Evolutionary conservation across 1,284 basidiomycete genomes (phyloP), one percentile per base, ranked within the genome.

Genomic region (Vanrija pseudolonga): DNA sequence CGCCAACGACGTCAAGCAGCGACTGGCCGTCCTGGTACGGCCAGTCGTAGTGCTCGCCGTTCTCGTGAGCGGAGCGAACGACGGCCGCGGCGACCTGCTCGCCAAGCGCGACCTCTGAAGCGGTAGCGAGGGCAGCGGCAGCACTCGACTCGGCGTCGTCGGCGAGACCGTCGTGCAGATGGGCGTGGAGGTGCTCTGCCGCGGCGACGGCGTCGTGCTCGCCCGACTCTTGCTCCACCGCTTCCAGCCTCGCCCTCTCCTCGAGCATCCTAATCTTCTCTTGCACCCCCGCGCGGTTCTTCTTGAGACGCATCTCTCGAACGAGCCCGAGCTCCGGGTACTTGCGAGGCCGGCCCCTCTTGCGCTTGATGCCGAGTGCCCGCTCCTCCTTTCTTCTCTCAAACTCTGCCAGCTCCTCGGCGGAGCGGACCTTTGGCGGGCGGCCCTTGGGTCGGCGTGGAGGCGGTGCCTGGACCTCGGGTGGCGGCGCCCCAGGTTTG

Each of bases 231-330:
- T n/a, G 32, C 32, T 32, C 41, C 14, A 41, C 51, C 6, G 41
- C 46, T n/a, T 28, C 20, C 18, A 40, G 37, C 15, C 47, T 43
- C 3, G 53, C 44, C 12, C 56, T 49, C 24, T 62, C 60, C 41
- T 64, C 59, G 20, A 64, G 47, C 36, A 57, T 22, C 17, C 60
- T 47, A 14, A 71, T 54, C 43, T 71, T 56, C 49, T 69, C 66
- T 26, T 60, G 62, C 37, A 65, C 68, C 44, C 67, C 63, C 17
- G 55, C 61, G 23, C 71, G 47, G 49, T 74, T 73, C 66, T 66
- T 67, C 62, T 69, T 73, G 56, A 74, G 57, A 19, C 72, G 59
- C 69, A 74, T 72, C 47, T 74, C 71, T 18, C 72, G 58, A 11
- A 74, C 71, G 11, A 73, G 59, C 22, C 66, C 69, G 24, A 61